Evolutionary conservation across 305 asterid genomes (phyloP).

Genomic region (Plantago coronopus): DNA sequence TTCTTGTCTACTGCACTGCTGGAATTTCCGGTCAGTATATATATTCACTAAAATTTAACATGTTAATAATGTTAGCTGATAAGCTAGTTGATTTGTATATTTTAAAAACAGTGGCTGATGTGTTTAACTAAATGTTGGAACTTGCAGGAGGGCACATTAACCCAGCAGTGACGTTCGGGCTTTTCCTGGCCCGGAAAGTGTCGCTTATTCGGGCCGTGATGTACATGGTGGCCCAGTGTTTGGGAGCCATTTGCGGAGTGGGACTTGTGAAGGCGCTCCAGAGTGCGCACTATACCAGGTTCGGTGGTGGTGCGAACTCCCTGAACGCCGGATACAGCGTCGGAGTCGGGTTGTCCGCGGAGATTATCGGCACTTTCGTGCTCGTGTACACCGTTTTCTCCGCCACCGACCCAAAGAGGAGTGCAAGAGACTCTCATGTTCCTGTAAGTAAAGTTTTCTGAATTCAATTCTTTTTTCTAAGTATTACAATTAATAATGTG

Average conservation of each 20-base stretch:
- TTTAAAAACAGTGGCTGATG: not conserved
- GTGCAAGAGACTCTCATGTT: slow-evolving; percentile 76
- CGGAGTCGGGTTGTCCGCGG: slow-evolving; percentile 47
- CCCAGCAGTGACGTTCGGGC: slow-evolving; percentile 57
- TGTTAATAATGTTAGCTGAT: not conserved
- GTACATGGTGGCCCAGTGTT: slow-evolving; percentile 55
- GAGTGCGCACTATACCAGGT: slow-evolving; percentile 33
- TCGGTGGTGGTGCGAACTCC: slow-evolving; percentile 50
- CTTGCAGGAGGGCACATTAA: slow-evolving; percentile 49
- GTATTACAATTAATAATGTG: too few relatives aligned
- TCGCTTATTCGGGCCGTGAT: slow-evolving; percentile 49
- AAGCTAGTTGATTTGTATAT: too few relatives aligned
- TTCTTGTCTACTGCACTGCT: slow-evolving; percentile 85
- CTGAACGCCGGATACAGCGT: slow-evolving; percentile 33
- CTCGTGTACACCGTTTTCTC: slow-evolving; percentile 78
- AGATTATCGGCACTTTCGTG: slow-evolving; percentile 59
- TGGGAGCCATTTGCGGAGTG: slow-evolving; percentile 59
- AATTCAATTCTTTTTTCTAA: not conserved
- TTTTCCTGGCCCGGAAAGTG: slow-evolving; percentile 55
- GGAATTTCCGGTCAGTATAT: slow-evolving; percentile 60
- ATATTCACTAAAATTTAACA: too few relatives aligned
- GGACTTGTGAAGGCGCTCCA: slow-evolving; percentile 57
- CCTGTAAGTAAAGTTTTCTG: slow-evolving; percentile 45
- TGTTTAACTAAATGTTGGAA: not conserved
- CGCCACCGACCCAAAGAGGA: slow-evolving; percentile 86